A percentile compares a stretch with the other conserved stretches of the same genome.
Evolutionary conservation across 305 asterid genomes (phyloP).

Genomic region (Plantago lanceolata): DNA sequence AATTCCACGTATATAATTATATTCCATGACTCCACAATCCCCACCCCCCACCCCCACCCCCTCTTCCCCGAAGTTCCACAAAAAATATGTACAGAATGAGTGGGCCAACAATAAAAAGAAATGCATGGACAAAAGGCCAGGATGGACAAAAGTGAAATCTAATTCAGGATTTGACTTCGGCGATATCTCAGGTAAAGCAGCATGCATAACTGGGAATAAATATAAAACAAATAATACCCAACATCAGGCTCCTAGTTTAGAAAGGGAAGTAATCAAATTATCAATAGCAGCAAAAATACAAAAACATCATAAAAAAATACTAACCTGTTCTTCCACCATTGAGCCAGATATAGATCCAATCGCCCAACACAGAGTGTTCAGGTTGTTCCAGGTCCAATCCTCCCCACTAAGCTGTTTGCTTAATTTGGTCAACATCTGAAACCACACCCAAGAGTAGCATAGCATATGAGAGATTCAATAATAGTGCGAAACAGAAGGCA

Average conservation of each 20-base stretch:
- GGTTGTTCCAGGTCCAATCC: conserved; percentile 99
- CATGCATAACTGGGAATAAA: background rate
- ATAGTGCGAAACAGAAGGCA: no score
- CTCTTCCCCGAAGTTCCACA: no score
- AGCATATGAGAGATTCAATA: background rate
- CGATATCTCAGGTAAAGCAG: no score
- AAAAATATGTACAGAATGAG: no score
- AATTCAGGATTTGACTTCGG: no score
- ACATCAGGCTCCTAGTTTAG: background rate
- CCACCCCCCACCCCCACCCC: no score
- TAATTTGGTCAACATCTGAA: conserved; percentile 84
- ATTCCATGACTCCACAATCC: no score
- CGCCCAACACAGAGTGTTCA: conserved; percentile 98
- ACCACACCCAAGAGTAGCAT: background rate
- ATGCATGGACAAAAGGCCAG: no score
- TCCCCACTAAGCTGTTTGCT: conserved; percentile 81
- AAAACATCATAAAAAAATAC: conserved; percentile 1
- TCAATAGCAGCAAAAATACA: conserved; percentile 2
- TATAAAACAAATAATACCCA: background rate
- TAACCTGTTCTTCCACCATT: conserved; percentile 95
- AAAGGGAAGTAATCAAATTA: background rate
- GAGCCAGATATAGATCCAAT: conserved; percentile 99
- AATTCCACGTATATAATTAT: no score
- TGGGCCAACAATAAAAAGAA: no score
- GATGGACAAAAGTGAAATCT: no score